Conservation (phyloP, 2,329 filamentous ascomycete genomes). For the Trichoderma guizhouense region DNA sequence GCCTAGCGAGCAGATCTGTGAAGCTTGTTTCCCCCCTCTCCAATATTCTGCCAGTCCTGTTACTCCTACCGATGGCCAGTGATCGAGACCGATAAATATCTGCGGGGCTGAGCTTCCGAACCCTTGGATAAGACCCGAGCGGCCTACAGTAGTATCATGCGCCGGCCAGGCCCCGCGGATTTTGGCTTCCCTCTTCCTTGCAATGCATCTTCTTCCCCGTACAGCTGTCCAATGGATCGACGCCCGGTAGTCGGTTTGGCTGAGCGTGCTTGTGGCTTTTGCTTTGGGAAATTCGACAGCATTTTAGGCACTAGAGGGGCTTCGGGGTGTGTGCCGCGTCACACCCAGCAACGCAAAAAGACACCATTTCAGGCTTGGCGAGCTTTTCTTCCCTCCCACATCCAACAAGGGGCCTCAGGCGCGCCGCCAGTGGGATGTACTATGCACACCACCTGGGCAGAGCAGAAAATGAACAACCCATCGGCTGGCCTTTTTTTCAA, state of each 20-base stretch:
- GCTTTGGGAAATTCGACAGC: neutral
- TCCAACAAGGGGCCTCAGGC: neutral
- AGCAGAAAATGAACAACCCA: neutral
- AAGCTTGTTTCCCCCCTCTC: neutral
- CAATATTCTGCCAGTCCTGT: neutral
- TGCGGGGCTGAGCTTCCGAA: slow-evolving; percentile 5
- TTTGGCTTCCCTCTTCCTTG: neutral
- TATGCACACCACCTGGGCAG: neutral
- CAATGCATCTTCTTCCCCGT: neutral
- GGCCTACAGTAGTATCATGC: slow-evolving; percentile 10
- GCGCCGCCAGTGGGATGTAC: neutral
- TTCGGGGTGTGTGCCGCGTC: neutral
- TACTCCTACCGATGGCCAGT: neutral
- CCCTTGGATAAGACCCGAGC: slow-evolving; percentile 2
- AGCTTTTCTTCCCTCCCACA: neutral
- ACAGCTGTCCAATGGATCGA: neutral
- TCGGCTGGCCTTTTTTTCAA: neutral
- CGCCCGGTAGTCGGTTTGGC: neutral
- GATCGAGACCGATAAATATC: neutral
- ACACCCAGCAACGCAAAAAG: slow-evolving; percentile 11
- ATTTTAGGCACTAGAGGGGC: neutral
- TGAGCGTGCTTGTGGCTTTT: neutral
- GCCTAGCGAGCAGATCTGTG: slow-evolving; percentile 10
- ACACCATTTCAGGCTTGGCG: slow-evolving; percentile 13
- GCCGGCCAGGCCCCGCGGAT: neutral